A percentile compares a stretch with the other conserved stretches of the same genome.
Evolutionary conservation across 805 yeast species (phyloP).

Genomic region (Zygosaccharomyces bisporus): DNA sequence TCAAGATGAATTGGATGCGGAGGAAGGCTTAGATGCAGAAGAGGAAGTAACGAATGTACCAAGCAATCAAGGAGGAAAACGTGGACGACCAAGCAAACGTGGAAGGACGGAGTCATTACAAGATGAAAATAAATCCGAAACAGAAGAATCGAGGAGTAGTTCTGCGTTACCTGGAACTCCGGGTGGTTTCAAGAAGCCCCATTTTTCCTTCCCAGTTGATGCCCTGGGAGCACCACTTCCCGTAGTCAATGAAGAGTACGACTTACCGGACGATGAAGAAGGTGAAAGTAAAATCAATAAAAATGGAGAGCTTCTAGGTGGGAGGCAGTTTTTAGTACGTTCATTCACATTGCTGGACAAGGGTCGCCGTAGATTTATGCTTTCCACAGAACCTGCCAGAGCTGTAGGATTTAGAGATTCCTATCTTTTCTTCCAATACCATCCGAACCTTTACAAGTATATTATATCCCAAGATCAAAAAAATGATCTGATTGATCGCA

Average conservation of each 20-base stretch:
- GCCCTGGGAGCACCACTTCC: conserved; percentile 64
- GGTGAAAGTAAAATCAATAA: conserved; percentile 73
- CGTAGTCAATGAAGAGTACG: conserved; percentile 72
- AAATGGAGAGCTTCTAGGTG: conserved; percentile 66
- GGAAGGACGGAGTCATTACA: conserved; percentile 18
- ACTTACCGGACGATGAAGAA: conserved; percentile 67
- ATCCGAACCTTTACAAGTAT: conserved; percentile 68
- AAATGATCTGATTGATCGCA: conserved; percentile 73
- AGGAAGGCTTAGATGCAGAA: conserved; percentile 30
- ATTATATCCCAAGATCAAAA: conserved; percentile 75
- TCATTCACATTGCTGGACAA: conserved; percentile 53
- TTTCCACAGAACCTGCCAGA: conserved; percentile 94
- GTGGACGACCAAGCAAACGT: conserved; percentile 28
- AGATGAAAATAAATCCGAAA: conserved; percentile 26
- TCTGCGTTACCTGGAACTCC: conserved; percentile 14
- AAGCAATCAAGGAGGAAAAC: conserved; percentile 29
- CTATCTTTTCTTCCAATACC: conserved; percentile 82
- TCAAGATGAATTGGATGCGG: conserved; percentile 28
- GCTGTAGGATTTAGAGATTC: conserved; percentile 93
- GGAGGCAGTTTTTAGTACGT: conserved; percentile 67
- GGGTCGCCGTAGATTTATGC: conserved; percentile 77
- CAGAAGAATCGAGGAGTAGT: conserved; percentile 30
- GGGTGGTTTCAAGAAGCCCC: conserved; percentile 36
- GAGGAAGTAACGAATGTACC: conserved; percentile 28
- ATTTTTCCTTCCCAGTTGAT: conserved; percentile 48